Conservation (phyloP, 2,329 filamentous ascomycete species). For the Penicillium sp. region DNA sequence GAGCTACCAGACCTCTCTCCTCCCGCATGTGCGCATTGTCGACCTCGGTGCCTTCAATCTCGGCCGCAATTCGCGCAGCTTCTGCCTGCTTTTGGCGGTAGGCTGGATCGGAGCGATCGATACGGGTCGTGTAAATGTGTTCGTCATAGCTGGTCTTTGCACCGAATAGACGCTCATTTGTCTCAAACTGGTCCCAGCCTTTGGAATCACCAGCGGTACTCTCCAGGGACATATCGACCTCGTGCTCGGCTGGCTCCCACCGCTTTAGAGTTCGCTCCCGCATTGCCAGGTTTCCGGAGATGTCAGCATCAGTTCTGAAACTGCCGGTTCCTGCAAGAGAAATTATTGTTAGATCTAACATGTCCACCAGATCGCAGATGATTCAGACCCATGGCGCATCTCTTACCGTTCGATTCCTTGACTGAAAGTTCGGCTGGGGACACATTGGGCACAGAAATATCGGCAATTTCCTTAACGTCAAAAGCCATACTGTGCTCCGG, state of each 20-base stretch:
- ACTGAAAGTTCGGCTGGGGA: slow-evolving; percentile 53
- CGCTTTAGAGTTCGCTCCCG: slow-evolving; percentile 76
- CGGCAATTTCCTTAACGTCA: slow-evolving; percentile 61
- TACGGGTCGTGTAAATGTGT: slow-evolving; percentile 88
- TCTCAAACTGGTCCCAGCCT: slow-evolving; percentile 91
- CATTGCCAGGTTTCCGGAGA: slow-evolving; percentile 71
- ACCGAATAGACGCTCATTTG: slow-evolving; percentile 85
- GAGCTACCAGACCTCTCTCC: slow-evolving; percentile 72
- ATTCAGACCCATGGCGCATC: neutral
- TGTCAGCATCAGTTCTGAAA: slow-evolving; percentile 87
- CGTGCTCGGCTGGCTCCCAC: slow-evolving; percentile 72
- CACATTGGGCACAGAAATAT: slow-evolving; percentile 58
- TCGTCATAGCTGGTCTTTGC: slow-evolving; percentile 90
- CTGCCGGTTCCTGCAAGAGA: slow-evolving; percentile 61
- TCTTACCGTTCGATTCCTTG: slow-evolving; percentile 60
- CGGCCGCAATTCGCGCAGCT: slow-evolving; percentile 80
- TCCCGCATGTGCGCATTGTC: slow-evolving; percentile 84
- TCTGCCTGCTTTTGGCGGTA: slow-evolving; percentile 77
- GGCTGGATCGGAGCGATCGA: slow-evolving; percentile 79
- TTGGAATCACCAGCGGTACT: slow-evolving; percentile 48
- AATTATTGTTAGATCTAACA: neutral
- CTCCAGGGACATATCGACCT: slow-evolving; percentile 72
- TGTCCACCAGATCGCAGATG: neutral
- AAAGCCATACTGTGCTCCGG: slow-evolving; percentile 60
- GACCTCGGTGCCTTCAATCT: slow-evolving; percentile 78